Evolutionary conservation across 2,329 filamentous ascomycete genomes (phyloP).

Genomic region (Aspergillus amoenus): DNA sequence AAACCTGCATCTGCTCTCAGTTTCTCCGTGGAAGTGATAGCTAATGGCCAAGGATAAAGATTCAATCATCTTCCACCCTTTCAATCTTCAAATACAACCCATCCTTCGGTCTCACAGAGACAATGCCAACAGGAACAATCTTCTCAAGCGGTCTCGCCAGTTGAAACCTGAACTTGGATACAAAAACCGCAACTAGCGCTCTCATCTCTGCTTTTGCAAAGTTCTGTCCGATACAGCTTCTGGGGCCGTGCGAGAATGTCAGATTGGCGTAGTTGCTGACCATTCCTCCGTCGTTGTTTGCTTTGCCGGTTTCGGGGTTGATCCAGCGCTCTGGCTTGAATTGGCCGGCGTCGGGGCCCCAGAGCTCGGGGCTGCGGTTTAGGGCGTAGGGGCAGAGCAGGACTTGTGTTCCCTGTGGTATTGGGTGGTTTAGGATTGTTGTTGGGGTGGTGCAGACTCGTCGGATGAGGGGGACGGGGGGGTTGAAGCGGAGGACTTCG

Average conservation of each 20-base stretch:
- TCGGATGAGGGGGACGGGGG: neutral
- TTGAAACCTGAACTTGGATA: neutral
- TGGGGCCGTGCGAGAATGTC: neutral
- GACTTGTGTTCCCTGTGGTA: neutral
- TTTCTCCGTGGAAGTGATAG: no score
- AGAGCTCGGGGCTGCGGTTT: neutral
- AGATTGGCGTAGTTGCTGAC: conserved; percentile 1
- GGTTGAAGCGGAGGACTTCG: conserved; percentile 2
- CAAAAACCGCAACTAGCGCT: neutral
- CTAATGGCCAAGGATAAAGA: no score
- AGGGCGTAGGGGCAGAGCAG: neutral
- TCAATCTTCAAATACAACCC: neutral
- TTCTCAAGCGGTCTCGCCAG: neutral
- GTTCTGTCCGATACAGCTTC: conserved; percentile 2
- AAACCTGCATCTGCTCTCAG: neutral
- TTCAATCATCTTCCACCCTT: neutral
- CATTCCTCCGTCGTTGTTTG: neutral
- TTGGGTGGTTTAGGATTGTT: neutral
- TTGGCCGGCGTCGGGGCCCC: conserved; percentile 4
- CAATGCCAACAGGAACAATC: neutral
- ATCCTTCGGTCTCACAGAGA: neutral
- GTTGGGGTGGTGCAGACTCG: neutral
- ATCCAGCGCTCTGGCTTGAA: conserved; percentile 6
- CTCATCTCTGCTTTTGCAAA: conserved; percentile 1
- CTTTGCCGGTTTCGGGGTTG: neutral